phyloP scores from a whole-genome alignment of 352 stramenopile genomes.

The Pythium apleroticum region DNA sequence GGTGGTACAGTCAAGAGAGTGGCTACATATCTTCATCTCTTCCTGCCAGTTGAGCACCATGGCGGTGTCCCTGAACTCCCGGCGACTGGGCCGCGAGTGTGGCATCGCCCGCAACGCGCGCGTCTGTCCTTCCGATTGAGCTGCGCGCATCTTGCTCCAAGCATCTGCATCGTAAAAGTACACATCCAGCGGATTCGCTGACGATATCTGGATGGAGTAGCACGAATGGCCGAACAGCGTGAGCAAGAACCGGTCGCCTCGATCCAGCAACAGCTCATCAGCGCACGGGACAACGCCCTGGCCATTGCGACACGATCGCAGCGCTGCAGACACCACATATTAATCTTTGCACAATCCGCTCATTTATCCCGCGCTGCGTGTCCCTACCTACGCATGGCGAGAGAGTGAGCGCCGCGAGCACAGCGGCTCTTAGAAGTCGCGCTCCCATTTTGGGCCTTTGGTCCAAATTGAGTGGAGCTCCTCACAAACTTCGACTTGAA shows the following conservation, averaged over 20 bases:
- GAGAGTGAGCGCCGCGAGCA: neutral
- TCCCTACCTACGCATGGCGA: neutral
- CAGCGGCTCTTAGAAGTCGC: neutral
- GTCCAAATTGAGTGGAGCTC: neutral
- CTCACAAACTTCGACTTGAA: neutral
- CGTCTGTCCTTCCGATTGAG: neutral
- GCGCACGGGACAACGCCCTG: slow-evolving; percentile 50
- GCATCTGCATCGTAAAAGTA: slow-evolving; percentile 44
- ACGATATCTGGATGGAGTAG: slow-evolving; percentile 45
- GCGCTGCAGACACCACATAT: slow-evolving; percentile 7
- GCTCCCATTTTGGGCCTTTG: no score
- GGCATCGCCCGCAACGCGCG: no score
- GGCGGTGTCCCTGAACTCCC: neutral
- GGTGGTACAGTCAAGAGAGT: neutral
- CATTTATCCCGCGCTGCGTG: neutral
- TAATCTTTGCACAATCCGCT: neutral
- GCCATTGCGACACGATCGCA: slow-evolving; percentile 42
- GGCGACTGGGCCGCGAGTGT: neutral
- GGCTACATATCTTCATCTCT: slow-evolving; percentile 11
- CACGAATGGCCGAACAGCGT: slow-evolving; percentile 56
- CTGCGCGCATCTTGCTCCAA: neutral
- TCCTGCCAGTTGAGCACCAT: slow-evolving; percentile 4
- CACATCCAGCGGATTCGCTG: slow-evolving; percentile 44
- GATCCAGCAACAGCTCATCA: slow-evolving; percentile 44
- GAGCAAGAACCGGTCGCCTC: slow-evolving; percentile 48